A percentile compares a stretch with the other conserved stretches of the same genome.
phyloP scores from a whole-genome alignment of 257 asterid genomes.

The Ballota nigra region DNA sequence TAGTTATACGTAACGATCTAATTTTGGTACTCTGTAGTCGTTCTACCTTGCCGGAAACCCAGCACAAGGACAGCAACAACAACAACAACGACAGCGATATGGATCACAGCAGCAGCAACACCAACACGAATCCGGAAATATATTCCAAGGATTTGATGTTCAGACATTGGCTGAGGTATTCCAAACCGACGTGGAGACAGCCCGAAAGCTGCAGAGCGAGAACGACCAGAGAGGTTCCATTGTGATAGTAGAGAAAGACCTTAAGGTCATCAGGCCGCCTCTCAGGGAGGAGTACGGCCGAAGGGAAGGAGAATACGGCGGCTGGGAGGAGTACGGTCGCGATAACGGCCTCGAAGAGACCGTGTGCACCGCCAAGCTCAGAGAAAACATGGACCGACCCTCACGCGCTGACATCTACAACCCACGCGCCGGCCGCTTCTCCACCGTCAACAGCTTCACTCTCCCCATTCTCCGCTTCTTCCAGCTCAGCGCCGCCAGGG shows the following conservation, averaged over 20 bases:
- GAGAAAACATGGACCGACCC: conserved; percentile 45
- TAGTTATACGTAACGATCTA: not conserved
- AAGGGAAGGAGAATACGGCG: too few species aligned
- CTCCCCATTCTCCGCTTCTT: conserved; percentile 61
- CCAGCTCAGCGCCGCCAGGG: conserved; percentile 59
- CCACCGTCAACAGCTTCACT: conserved; percentile 52
- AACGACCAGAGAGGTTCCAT: conserved; percentile 44
- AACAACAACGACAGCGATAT: too few species aligned
- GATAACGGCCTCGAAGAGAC: conserved; percentile 73
- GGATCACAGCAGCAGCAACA: not conserved
- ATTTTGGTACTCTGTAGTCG: conserved; percentile 29
- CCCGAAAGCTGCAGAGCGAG: conserved; percentile 39
- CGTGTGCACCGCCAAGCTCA: conserved; percentile 45
- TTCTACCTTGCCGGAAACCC: conserved; percentile 71
- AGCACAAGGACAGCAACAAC: not conserved
- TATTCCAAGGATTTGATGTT: conserved; percentile 35
- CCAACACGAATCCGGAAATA: conserved; percentile 32
- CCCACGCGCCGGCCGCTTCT: conserved; percentile 59
- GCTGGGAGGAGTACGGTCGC: not conserved
- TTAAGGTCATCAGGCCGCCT: conserved; percentile 60
- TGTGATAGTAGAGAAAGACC: conserved; percentile 28
- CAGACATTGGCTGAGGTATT: conserved; percentile 35
- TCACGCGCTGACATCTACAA: conserved; percentile 62
- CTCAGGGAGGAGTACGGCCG: conserved; percentile 12
- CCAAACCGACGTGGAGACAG: conserved; percentile 37